Conservation (phyloP, 257 asterid genomes). For the Solanum bulbocastanum region DNA sequence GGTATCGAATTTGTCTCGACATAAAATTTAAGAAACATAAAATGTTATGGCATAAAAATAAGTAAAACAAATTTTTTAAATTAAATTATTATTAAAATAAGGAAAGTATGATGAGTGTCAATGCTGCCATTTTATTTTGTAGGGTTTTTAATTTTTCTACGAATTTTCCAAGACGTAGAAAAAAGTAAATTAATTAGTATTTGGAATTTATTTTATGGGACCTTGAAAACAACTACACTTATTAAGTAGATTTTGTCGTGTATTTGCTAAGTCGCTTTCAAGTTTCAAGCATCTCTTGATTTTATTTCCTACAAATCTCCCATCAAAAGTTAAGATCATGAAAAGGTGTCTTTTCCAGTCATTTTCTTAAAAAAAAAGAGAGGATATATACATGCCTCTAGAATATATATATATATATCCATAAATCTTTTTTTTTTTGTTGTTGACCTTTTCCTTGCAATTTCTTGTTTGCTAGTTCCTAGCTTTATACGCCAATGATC, state of each 20-base stretch:
- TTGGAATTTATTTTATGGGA: not conserved
- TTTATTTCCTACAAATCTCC: not conserved
- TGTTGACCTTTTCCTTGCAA: not conserved
- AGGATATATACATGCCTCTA: too few relatives aligned
- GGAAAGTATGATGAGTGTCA: not conserved
- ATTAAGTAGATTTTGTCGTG: not conserved
- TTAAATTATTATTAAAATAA: not conserved
- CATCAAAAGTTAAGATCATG: not conserved
- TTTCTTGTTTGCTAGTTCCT: not conserved
- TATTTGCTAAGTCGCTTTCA: not conserved
- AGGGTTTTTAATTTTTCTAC: not conserved
- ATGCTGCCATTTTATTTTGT: not conserved
- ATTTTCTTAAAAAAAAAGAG: not conserved
- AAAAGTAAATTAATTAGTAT: not conserved
- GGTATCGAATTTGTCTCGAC: not conserved
- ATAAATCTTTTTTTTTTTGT: not conserved
- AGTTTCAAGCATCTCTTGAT: not conserved
- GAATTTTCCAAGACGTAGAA: not conserved
- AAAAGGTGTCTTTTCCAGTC: not conserved
- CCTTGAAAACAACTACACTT: not conserved
- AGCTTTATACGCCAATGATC: not conserved
- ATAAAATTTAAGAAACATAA: not conserved
- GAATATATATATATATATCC: not conserved
- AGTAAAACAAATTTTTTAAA: not conserved
- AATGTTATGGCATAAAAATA: not conserved